phyloP scores from a whole-genome alignment of 129 eudicot species.

The sunflower (Helianthus annuus) region DNA sequence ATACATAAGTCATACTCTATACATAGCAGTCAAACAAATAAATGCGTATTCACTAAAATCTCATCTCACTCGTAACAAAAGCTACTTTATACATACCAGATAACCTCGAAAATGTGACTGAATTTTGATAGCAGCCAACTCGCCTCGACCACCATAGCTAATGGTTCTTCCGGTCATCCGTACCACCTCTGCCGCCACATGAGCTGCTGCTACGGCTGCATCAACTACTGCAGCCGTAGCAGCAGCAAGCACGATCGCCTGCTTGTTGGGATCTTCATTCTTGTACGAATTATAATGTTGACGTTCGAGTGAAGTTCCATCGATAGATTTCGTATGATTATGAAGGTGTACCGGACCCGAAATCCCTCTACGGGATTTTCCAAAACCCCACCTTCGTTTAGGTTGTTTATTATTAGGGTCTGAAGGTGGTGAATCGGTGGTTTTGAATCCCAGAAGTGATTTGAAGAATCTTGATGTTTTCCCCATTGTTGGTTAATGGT shows the following conservation, averaged over 20 bases:
- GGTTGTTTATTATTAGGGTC: slow-evolving; percentile 24
- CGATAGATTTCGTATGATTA: slow-evolving; percentile 10
- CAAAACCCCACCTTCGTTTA: slow-evolving; percentile 65
- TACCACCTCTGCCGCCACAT: slow-evolving; percentile 61
- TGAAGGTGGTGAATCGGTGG: slow-evolving; percentile 26
- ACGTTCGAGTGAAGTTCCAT: neutral
- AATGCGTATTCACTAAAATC: too few relatives aligned
- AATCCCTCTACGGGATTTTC: slow-evolving; percentile 41
- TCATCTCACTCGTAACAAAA: too few relatives aligned
- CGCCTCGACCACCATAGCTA: slow-evolving; percentile 36
- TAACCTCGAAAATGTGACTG: slow-evolving; percentile 80
- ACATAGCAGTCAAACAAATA: too few relatives aligned
- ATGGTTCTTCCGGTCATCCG: slow-evolving; percentile 37
- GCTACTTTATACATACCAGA: slow-evolving; percentile 49
- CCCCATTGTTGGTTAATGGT: slow-evolving; percentile 45
- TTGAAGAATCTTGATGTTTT: slow-evolving; percentile 66
- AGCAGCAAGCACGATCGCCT: slow-evolving; percentile 63
- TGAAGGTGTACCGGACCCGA: neutral
- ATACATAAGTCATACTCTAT: too few relatives aligned
- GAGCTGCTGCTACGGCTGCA: slow-evolving; percentile 74
- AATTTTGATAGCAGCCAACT: slow-evolving; percentile 67
- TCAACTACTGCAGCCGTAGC: slow-evolving; percentile 75
- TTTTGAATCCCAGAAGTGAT: slow-evolving; percentile 53
- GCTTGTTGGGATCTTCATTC: slow-evolving; percentile 43
- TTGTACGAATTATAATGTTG: neutral